Percentiles rank a stretch among this genome's conserved stretches.
phyloP scores from a whole-genome alignment of 176 grass and related monocot species.

The Secale cereale region DNA sequence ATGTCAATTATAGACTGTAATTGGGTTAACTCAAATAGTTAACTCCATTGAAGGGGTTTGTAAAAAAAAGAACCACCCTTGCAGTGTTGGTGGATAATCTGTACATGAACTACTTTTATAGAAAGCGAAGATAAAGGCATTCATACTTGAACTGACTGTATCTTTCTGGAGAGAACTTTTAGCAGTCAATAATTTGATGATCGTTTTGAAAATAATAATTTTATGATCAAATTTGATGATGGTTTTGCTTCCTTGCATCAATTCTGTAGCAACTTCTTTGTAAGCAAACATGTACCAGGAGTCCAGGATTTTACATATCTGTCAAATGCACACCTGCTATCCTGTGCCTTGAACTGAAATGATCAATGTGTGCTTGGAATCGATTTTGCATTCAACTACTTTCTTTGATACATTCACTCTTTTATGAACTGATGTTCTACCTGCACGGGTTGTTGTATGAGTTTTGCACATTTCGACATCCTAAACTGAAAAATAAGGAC shows the following conservation, averaged over 20 bases:
- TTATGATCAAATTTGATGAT: background rate
- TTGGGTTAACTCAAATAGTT: conserved; percentile 20
- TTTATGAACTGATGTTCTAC: background rate
- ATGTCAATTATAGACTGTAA: conserved; percentile 1
- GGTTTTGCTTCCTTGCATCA: background rate
- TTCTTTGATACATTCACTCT: background rate
- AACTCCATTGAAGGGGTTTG: background rate
- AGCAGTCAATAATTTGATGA: background rate
- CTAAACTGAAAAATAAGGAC: background rate
- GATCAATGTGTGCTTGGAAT: background rate
- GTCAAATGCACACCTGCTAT: background rate
- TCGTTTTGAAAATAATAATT: no score
- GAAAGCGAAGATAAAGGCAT: background rate
- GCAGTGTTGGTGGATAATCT: conserved; percentile 15
- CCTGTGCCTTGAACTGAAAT: background rate
- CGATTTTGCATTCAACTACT: background rate
- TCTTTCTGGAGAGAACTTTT: background rate
- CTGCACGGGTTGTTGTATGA: background rate
- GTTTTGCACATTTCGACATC: background rate
- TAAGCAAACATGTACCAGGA: background rate
- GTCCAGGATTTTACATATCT: background rate
- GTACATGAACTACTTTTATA: conserved; percentile 7
- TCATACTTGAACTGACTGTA: background rate
- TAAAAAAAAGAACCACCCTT: conserved; percentile 11
- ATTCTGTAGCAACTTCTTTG: background rate